Evolutionary conservation across 164 flowering plant species (phyloP), one percentile per base, ranked within the genome.

Genomic region (Aristolochia contorta): DNA sequence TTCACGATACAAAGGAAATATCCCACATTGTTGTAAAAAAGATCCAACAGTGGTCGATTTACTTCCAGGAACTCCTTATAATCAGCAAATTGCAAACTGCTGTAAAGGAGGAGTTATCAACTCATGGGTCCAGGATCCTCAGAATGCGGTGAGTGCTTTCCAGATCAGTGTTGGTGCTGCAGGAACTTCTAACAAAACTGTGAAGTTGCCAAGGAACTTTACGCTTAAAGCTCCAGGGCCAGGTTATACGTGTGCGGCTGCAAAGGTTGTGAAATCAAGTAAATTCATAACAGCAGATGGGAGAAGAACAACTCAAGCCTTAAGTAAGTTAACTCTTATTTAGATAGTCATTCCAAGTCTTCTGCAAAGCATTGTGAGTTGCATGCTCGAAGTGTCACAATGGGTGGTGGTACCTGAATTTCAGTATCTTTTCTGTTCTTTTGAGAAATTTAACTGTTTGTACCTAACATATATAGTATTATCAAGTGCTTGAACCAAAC

Each of bases 101-200:
- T 84, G 92, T 75, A 83, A 80, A 71, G 88, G 94, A 30, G 91
- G 97, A 43, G 92, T 89, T 4, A 69, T 89, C 21, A 68, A 57
- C 25, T 79, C 94, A 12, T 78, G 82, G 90, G 84, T 73, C 10
- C 96, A 89, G 68, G 92, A 87, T 65, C 88, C 83, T 15, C 43
- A 64, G 23, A 78, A 65, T 68, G 72, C 82, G 27, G 65, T 58
- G 9, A 68, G 80, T 76, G 72, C 89, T 1, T 89, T 89, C 67
- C 95, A 87, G 73, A 21, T 89, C 23, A 81, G 82, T 55, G 90
- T 87, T 12, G 97, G 97, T 14, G 61, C 62, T 14, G 82, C 95
- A 0, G 95, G 95, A n/a, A 82, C 85, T 22, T 73, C 84, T 24
- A 85, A 87, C 59, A 83, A 71, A 55, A 82, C 84, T 1, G 86